Percentiles rank a stretch among this genome's conserved stretches.
phyloP scores from a whole-genome alignment of 257 asterid species.

The Coffea canephora region DNA sequence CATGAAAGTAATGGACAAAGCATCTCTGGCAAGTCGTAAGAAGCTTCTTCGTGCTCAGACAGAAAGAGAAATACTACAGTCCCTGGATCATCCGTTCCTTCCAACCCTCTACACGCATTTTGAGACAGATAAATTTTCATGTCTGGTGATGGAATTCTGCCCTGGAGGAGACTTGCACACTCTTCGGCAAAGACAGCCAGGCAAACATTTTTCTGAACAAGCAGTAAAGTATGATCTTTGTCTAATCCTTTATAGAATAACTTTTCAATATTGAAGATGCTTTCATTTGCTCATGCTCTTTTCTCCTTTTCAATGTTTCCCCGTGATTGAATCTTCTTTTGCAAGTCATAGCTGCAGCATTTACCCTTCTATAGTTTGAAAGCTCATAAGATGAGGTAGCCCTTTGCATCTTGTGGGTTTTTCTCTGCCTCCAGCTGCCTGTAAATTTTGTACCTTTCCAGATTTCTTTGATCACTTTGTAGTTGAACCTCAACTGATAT shows the following conservation, averaged over 20 bases:
- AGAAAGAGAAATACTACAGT: slow-evolving; percentile 68
- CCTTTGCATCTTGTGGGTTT: background rate
- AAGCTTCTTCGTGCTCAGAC: slow-evolving; percentile 81
- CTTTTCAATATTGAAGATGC: background rate
- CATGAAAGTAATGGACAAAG: slow-evolving; percentile 83
- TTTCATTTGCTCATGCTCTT: background rate
- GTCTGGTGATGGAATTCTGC: slow-evolving; percentile 82
- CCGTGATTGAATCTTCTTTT: background rate
- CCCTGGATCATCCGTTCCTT: slow-evolving; percentile 77
- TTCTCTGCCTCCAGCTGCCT: background rate
- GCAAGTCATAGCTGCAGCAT: background rate
- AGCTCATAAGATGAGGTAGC: background rate
- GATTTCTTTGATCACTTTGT: background rate
- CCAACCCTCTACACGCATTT: slow-evolving; percentile 69
- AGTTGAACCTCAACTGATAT: background rate
- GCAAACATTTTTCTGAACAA: slow-evolving; percentile 69
- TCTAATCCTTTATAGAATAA: background rate
- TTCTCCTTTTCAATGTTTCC: background rate
- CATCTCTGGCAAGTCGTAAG: slow-evolving; percentile 77
- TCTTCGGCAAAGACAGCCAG: slow-evolving; percentile 68
- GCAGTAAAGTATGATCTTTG: slow-evolving; percentile 53
- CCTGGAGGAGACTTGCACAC: slow-evolving; percentile 79
- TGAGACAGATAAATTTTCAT: slow-evolving; percentile 68
- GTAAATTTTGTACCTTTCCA: background rate
- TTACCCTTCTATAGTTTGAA: background rate